A percentile compares a stretch with the other conserved stretches of the same genome.
Evolutionary conservation across 176 grass and related monocot species (phyloP).

Genomic region (Bolboschoenus planiculmis): DNA sequence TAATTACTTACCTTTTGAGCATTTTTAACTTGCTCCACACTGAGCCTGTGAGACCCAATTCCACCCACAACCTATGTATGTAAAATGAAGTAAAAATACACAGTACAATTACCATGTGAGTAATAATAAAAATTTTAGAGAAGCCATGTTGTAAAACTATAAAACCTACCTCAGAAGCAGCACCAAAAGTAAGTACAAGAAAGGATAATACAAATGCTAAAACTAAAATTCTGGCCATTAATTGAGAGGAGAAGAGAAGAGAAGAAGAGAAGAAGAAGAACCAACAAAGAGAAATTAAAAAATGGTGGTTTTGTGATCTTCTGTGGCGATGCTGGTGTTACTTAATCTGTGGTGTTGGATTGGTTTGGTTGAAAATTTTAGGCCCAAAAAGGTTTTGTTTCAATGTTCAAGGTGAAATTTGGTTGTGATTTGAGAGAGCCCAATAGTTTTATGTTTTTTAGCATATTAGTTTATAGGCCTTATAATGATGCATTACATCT

Average conservation of each 20-base stretch:
- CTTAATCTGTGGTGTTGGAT: too few relatives aligned
- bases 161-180: constrained; percentile 1
- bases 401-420: too few relatives aligned
- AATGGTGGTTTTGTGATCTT: too few relatives aligned
- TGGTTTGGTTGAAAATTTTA: too few relatives aligned
- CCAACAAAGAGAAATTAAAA: not conserved
- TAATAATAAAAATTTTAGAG: not conserved
- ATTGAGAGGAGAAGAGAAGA: not conserved
- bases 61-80: not conserved
- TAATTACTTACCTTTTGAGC: constrained; percentile 1
- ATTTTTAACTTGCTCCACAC: not conserved
- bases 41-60: not conserved
- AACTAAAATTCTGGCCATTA: constrained; percentile 7
- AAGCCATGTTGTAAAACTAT: not conserved
- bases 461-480: not conserved
- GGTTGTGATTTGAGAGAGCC: too few relatives aligned
- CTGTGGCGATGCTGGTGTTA: too few relatives aligned
- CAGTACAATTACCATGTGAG: not conserved
- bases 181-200: not conserved
- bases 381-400: not conserved
- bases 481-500: not conserved
- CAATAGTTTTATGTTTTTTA: too few relatives aligned
- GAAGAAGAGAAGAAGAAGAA: not conserved
- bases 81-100: not conserved
- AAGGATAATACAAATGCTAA: constrained; percentile 6